Evolutionary conservation across 2,329 filamentous ascomycete genomes (phyloP).

Genomic region (Alternaria metachromatica): DNA sequence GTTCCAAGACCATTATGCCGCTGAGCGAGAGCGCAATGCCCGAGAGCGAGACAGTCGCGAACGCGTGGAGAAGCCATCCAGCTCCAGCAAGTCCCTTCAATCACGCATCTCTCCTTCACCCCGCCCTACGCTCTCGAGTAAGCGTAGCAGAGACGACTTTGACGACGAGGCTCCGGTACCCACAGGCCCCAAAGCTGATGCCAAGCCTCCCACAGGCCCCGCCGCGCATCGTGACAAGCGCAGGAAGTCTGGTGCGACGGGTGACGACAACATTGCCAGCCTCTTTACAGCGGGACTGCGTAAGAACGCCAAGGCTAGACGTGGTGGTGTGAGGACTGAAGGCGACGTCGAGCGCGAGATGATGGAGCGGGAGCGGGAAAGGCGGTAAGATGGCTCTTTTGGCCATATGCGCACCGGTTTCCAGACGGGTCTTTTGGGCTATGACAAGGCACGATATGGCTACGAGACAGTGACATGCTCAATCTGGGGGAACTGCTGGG

Average conservation of each 20-base stretch:
- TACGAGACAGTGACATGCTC: background rate
- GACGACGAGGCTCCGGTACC: conserved; percentile 19
- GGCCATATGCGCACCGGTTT: background rate
- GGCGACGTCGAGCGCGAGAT: conserved; percentile 42
- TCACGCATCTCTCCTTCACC: conserved; percentile 29
- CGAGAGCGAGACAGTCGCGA: conserved; percentile 39
- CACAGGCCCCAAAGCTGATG: conserved; percentile 20
- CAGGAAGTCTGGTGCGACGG: conserved; percentile 31
- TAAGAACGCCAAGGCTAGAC: conserved; percentile 38
- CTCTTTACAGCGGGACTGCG: conserved; percentile 38
- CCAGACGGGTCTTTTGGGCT: background rate
- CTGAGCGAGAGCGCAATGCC: conserved; percentile 66
- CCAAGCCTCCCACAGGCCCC: conserved; percentile 37
- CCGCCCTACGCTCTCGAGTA: conserved; percentile 26
- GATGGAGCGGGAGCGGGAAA: conserved; percentile 41
- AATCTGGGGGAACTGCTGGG: background rate
- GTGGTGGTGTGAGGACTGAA: conserved; percentile 44
- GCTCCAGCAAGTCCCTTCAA: conserved; percentile 25
- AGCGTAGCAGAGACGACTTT: conserved; percentile 39
- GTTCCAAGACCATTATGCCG: conserved; percentile 66
- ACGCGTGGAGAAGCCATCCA: conserved; percentile 30
- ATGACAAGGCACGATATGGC: background rate
- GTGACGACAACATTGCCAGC: conserved; percentile 37
- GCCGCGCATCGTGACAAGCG: conserved; percentile 42
- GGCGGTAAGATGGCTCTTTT: conserved; percentile 12